These are phyloP conservation scores for Cystobasidium onofrii DNA, from an alignment of 768 basidiomycete genomes.

Conservation along the genomic window DNA sequence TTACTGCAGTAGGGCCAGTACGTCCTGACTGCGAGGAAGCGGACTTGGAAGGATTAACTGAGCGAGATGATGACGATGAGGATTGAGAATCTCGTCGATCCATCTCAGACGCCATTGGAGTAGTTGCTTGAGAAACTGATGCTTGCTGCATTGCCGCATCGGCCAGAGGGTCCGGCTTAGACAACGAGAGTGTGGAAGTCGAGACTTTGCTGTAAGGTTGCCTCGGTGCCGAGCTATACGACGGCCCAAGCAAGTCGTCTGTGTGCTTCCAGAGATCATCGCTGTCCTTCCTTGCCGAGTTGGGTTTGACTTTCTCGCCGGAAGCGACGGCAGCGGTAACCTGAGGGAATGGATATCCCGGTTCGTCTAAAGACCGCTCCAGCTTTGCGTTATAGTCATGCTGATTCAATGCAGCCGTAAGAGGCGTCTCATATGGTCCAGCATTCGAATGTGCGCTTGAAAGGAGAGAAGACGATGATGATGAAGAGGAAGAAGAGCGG, in stretches of 20 bases:
- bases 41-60: background rate
- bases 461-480: background rate
- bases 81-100: constrained; percentile 1
- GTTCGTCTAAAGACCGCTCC: background rate
- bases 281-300: background rate
- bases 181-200: background rate
- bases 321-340: background rate
- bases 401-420: background rate
- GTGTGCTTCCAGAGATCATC: background rate
- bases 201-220: background rate
- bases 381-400: background rate
- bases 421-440: background rate
- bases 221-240: background rate
- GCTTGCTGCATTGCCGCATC: background rate
- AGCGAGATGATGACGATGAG: background rate
- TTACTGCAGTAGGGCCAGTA: background rate
- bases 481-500: background rate
- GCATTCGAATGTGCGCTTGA: background rate
- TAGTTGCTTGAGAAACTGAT: background rate
- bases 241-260: background rate
- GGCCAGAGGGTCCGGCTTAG: background rate
- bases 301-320: background rate
- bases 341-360: background rate
- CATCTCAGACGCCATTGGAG: background rate
- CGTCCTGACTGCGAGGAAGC: background rate